Conservation (phyloP, 768 basidiomycete species). For the Pleurotus sapidus region DNA sequence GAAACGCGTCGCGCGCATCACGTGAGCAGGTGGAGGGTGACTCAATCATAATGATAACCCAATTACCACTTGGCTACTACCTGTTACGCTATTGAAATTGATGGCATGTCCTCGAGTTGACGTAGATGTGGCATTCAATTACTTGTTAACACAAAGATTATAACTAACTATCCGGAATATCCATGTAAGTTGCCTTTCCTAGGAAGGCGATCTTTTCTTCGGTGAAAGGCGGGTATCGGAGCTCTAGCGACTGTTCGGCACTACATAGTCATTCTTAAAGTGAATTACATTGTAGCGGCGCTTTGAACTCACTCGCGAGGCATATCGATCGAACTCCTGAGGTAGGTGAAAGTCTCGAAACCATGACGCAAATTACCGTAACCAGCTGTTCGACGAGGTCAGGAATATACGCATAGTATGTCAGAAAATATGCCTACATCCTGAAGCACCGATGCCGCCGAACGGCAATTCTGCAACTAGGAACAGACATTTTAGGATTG, state of each 20-base stretch:
- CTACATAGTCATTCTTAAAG: constrained; percentile 21
- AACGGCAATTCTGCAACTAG: constrained; percentile 40
- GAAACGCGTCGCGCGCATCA: no score
- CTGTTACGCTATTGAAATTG: no score
- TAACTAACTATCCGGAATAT: constrained; percentile 16
- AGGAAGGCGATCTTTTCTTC: constrained; percentile 31
- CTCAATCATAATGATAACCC: no score
- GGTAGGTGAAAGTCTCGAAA: constrained; percentile 53
- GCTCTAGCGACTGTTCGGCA: constrained; percentile 32
- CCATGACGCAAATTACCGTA: constrained; percentile 47
- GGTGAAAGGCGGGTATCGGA: constrained; percentile 54
- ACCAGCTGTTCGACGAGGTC: constrained; percentile 42
- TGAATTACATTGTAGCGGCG: background rate
- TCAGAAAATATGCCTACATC: constrained; percentile 40
- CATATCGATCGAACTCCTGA: constrained; percentile 45
- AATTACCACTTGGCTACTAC: no score
- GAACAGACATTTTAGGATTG: background rate
- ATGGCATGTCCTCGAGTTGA: background rate
- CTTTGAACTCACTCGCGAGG: constrained; percentile 42
- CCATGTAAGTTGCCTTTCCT: constrained; percentile 13
- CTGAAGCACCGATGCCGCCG: constrained; percentile 59
- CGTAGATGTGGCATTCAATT: no score
- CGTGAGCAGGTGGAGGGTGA: no score
- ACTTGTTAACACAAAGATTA: no score
- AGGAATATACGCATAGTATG: background rate